phyloP scores from a whole-genome alignment of 1,284 basidiomycete species.

The Microbotryum lychnidis-dioicae region DNA sequence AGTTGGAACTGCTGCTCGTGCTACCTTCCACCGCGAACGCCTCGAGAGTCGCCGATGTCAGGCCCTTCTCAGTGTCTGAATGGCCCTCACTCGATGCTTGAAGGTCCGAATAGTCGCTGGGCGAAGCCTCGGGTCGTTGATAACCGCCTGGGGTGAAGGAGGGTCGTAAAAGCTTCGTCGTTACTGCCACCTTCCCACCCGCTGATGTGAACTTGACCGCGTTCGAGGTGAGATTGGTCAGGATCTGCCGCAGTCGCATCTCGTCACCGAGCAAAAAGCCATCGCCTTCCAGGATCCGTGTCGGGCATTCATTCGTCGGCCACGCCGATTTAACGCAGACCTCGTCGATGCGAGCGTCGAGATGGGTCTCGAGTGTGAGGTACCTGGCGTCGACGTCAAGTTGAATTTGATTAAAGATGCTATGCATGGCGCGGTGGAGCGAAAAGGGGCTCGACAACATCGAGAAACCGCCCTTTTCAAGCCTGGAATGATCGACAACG shows the following conservation, averaged over 20 bases:
- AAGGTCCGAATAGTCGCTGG: too few relatives aligned
- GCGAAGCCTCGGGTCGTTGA: background rate
- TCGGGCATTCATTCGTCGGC: conserved; percentile 4
- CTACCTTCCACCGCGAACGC: too few relatives aligned
- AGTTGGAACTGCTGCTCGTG: too few relatives aligned
- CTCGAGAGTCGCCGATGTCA: too few relatives aligned
- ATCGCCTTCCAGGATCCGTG: conserved; percentile 43
- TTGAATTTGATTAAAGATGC: conserved; percentile 65
- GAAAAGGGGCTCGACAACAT: conserved; percentile 62
- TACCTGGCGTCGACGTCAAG: conserved; percentile 64
- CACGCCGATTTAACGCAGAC: conserved; percentile 38
- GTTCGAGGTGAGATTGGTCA: conserved; percentile 43
- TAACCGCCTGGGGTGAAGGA: too few relatives aligned
- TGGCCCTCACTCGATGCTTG: too few relatives aligned
- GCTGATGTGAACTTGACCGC: conserved; percentile 59
- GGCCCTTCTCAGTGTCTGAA: too few relatives aligned
- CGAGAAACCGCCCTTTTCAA: conserved; percentile 56
- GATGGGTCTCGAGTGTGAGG: conserved; percentile 57
- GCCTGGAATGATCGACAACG: conserved; percentile 44
- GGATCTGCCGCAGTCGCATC: conserved; percentile 47
- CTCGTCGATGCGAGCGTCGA: conserved; percentile 67
- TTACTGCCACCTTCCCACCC: conserved; percentile 58
- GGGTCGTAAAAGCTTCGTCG: conserved; percentile 54
- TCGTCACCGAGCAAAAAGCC: conserved; percentile 68
- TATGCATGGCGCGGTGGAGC: conserved; percentile 75